Base-by-base conservation (phyloP, 1,139 yeast genomes). In the Martiniozyma asiatica region DNA sequence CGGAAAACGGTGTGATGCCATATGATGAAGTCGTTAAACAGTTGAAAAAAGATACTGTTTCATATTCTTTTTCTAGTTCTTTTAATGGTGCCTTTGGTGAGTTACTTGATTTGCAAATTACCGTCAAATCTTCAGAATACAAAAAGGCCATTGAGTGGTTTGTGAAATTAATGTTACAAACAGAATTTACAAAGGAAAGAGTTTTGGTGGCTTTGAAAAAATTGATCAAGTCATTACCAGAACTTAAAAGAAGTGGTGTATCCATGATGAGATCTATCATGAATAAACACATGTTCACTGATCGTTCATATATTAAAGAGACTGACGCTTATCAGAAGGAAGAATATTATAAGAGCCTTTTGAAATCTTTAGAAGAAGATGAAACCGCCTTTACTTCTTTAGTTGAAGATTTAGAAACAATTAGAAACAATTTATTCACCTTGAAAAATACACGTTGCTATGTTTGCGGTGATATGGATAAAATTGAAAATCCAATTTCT, bases 211-310 rank as follows among this genome's bases (percentile, higher is more conserved):
- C 78, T 16, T 51, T 87, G 28, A 94, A 85, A 40, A 82, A 81
- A 46, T 62, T 78, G 29, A 56, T 85, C 37, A 81, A 79, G 44
- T 65, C 81, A 1, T 55, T 89, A 27, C 78, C 94, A 0, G 94
- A 84, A 34, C 60, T 66, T 26, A 87, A 85, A 53, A 72, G 98
- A 49, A 72, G 71, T 43, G 97, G 94, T 14, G 71, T 71, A 29
- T 54, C 65, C 4, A 76, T 87, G 73, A 58, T 84, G 58, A 58
- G 65, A 36, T 77, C 94, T 1, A 53, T 79, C 9, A 63, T 71
- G 21, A 61, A 65, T 41, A 64, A 77, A 42, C 58, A 66, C 12
- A 53, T 71, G 24, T 72, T 68, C 39, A 63, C 68, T 12, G 64
- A 65, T 13, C 59, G 74, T 34, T 76, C 94, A 0, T 56, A 81